Base-by-base conservation (phyloP, 2,329 filamentous ascomycete species). In the Alternaria alternata region DNA sequence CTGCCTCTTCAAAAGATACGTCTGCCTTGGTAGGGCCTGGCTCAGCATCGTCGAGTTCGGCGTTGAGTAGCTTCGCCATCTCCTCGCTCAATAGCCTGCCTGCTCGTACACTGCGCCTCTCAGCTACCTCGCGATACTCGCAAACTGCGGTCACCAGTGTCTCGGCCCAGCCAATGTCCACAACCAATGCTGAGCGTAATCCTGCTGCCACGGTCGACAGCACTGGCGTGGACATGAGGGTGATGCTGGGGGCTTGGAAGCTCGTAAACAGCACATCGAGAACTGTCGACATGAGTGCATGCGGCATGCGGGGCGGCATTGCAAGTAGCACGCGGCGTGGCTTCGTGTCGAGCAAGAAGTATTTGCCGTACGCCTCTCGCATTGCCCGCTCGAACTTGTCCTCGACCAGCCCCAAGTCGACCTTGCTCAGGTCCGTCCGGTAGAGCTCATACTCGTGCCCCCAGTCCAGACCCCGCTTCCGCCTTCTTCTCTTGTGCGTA, bases 111-210 rank as follows among this genome's bases (percentile, higher is more conserved):
- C 87, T 94, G 54, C 92, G 86, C 57, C 84, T 87, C 54, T 87
- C 88, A 16, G 85, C 83, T 1, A 97, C 87, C 75, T 96, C 93
- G 54, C 92, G 89, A 76, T 93, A 97, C 79, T 99, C 95, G 74
- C 94, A 98, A 7, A 98, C 85, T 6, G 89, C 91, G 0, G 93
- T 96, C 22, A 96, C 87, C 0, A 90, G 86, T 0, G 94, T 96
- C 78, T 98, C 95, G 42, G 89, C 86, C 95, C 95, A 99, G 43
- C 94, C 95, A 61, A 99, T 85, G 73, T 99, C 93, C 38, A 99
- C 84, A 0, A 98, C 88, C 42, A 99, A 78, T 1, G 90, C 93
- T n/a, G 92, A 92, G 14, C 95, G 88, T 41, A 96, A 82, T 0
- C 95, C 95, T 6, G 94, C 93, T 7, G 90, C 91, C 3, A 94